Conservation (phyloP, 1,139 yeast species). For the Taiozyma sp. region DNA sequence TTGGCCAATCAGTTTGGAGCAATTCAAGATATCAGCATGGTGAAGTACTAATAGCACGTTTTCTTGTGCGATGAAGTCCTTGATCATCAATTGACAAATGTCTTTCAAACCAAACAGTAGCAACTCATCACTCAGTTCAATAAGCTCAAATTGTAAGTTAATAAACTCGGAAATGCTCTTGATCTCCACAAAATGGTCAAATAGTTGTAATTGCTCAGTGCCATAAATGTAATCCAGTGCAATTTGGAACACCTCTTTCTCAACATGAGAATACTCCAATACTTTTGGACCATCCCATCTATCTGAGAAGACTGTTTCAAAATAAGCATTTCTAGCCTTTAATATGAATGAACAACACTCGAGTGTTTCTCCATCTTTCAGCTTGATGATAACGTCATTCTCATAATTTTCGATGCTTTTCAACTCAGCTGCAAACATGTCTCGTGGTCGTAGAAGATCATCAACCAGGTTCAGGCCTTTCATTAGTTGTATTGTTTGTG, state of each 20-base stretch:
- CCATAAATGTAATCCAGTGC: conserved; percentile 61
- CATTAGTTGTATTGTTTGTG: conserved; percentile 15
- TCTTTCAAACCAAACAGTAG: conserved; percentile 56
- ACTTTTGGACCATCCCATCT: conserved; percentile 41
- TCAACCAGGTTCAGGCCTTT: conserved; percentile 20
- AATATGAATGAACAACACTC: conserved; percentile 49
- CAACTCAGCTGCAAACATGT: conserved; percentile 6
- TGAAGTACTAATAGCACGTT: conserved; percentile 55
- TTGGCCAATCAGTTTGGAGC: conserved; percentile 50
- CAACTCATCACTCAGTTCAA: conserved; percentile 62
- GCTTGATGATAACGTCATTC: conserved; percentile 29
- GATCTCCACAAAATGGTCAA: conserved; percentile 33
- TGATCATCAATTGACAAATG: conserved; percentile 56
- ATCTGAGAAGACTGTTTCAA: conserved; percentile 52
- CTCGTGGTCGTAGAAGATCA: conserved; percentile 18
- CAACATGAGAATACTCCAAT: conserved; percentile 43
- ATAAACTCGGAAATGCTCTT: conserved; percentile 43
- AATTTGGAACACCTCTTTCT: conserved; percentile 40
- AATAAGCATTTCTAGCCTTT: conserved; percentile 54
- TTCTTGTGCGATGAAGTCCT: conserved; percentile 54
- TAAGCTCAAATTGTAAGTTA: conserved; percentile 50
- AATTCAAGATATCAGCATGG: conserved; percentile 49
- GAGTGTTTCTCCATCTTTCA: conserved; percentile 38
- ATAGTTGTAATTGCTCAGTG: conserved; percentile 36
- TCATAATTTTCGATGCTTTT: conserved; percentile 7